These are phyloP conservation scores for Agaricus subrufescens DNA, from an alignment of 768 basidiomycete genomes.

Conservation along the genomic window DNA sequence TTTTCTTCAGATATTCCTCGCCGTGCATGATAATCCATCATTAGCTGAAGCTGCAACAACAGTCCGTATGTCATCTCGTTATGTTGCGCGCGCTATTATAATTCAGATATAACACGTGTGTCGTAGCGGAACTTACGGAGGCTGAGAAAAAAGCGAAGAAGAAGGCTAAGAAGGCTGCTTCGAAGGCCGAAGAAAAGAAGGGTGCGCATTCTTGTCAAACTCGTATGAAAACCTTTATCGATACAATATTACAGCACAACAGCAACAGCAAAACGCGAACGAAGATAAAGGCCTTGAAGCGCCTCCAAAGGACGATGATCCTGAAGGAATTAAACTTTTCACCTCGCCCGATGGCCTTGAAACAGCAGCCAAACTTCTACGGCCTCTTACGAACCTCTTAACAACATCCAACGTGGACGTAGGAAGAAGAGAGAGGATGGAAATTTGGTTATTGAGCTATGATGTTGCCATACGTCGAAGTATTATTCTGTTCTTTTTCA, in stretches of 20 bases:
- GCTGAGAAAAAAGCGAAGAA: constrained; percentile 81
- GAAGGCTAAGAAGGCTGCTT: constrained; percentile 76
- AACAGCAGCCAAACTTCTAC: constrained; percentile 66
- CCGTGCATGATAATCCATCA: constrained; percentile 66
- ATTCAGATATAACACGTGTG: not conserved
- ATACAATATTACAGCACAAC: constrained; percentile 17
- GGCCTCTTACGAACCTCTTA: constrained; percentile 53
- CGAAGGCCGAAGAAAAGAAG: constrained; percentile 70
- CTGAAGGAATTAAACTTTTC: constrained; percentile 72
- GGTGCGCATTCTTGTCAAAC: constrained; percentile 30
- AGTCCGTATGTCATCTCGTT: constrained; percentile 25
- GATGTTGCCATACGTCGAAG: constrained; percentile 82
- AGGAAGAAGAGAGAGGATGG: constrained; percentile 35
- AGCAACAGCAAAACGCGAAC: constrained; percentile 31
- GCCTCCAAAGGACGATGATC: constrained; percentile 72
- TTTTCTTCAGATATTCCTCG: constrained; percentile 61
- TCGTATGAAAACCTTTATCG: not conserved
- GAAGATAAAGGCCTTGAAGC: constrained; percentile 73
- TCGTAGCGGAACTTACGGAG: constrained; percentile 41
- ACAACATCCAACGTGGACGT: constrained; percentile 13
- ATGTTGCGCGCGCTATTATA: not conserved
- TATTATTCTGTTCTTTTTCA: constrained; percentile 31
- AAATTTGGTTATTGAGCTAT: constrained; percentile 71
- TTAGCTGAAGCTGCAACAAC: constrained; percentile 40
- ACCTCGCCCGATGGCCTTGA: constrained; percentile 62